Conservation (phyloP, 768 basidiomycete genomes). For the Rubroboletus pulcherrimus region DNA sequence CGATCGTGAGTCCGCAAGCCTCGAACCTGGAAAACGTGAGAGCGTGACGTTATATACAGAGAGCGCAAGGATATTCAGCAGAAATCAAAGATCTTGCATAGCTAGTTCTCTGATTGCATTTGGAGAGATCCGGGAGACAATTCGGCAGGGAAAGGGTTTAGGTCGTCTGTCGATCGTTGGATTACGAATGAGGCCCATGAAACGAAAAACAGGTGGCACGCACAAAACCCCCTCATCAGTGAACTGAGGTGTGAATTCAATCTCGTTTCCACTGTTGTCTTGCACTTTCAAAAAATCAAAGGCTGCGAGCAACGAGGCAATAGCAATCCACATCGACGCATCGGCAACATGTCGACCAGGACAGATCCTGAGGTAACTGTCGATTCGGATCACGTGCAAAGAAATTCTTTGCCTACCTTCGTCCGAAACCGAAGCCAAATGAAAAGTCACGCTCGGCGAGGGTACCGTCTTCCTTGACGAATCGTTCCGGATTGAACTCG, state of each 20-base stretch:
- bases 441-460: slow-evolving; percentile 4
- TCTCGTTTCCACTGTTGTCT: slow-evolving; percentile 22
- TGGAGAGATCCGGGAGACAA: slow-evolving; percentile 16
- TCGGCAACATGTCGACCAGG: slow-evolving; percentile 23
- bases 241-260: slow-evolving; percentile 25
- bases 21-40: neutral
- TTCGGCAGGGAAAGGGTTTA: slow-evolving; percentile 19
- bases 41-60: neutral
- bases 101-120: slow-evolving; percentile 9
- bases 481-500: slow-evolving; percentile 41
- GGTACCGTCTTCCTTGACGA: slow-evolving; percentile 19
- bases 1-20: neutral
- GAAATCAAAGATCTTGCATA: slow-evolving; percentile 5
- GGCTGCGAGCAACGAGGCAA: slow-evolving; percentile 20
- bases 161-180: slow-evolving; percentile 15
- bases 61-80: neutral
- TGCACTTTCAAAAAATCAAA: slow-evolving; percentile 22
- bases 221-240: slow-evolving; percentile 17
- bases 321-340: slow-evolving; percentile 26
- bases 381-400: neutral
- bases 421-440: slow-evolving; percentile 24
- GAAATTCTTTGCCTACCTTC: slow-evolving; percentile 14
- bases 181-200: neutral
- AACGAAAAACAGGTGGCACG: neutral
- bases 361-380: slow-evolving; percentile 14